Percentiles rank a stretch among this genome's conserved stretches.
Evolutionary conservation across 1,284 basidiomycete genomes (phyloP).

Genomic region (Puccinia novopanici): DNA sequence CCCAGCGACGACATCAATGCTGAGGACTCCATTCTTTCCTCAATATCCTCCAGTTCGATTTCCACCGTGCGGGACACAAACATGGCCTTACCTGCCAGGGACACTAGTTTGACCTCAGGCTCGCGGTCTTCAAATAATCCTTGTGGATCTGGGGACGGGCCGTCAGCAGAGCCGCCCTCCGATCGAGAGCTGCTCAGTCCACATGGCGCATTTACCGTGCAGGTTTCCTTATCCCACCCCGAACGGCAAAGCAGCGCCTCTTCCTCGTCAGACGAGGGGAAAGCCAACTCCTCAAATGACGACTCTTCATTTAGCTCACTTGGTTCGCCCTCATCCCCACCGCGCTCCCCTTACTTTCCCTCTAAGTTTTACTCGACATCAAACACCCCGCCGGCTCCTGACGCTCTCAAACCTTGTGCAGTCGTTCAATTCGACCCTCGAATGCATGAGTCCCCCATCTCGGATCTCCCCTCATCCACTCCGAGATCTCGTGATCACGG

Average conservation of each 20-base stretch:
- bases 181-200: background rate
- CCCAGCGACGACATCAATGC: background rate
- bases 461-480: background rate
- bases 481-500: conserved; percentile 36
- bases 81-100: no score
- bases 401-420: background rate
- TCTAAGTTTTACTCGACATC: conserved; percentile 9
- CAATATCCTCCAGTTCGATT: conserved; percentile 13
- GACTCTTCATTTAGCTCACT: conserved; percentile 34
- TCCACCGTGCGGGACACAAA: background rate
- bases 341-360: conserved; percentile 32
- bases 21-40: conserved; percentile 17
- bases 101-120: background rate
- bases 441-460: background rate
- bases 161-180: background rate
- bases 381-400: background rate
- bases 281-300: conserved; percentile 23
- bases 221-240: background rate
- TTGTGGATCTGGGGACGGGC: background rate
- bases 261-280: conserved; percentile 5
- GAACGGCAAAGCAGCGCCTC: conserved; percentile 9
- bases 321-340: conserved; percentile 33
- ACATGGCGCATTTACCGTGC: background rate
- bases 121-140: background rate
- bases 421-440: background rate